Base-by-base conservation (phyloP, 2,329 filamentous ascomycete species). In the Pseudocercospora cruenta region DNA sequence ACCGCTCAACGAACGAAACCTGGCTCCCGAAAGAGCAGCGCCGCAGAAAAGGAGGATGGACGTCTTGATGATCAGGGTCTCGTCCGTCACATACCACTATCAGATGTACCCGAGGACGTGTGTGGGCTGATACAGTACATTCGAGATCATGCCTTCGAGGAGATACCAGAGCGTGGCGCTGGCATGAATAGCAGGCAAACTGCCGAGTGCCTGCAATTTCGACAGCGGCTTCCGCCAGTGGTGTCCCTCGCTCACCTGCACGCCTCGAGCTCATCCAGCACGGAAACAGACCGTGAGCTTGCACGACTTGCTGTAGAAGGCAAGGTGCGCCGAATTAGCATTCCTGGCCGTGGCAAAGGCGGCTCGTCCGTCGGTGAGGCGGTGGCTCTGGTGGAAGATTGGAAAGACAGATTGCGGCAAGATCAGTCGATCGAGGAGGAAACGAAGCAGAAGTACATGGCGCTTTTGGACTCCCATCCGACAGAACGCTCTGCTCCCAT, bases 231-330 rank as follows among this genome's bases (percentile, higher is more conserved):
- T 45, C 89, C 91, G 9, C 87, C 87, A 0, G 81, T 92, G 22
- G 87, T 90, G 4, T 90, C 88, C 0, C 77, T 88, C 21, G 85
- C 88, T 1, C 90, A 93, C 74, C 76, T 93, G 6, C 86, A 90
- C 67, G 85, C 89, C 1, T 78, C 92, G 1, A 82, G 90, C 53
- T 79, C 78, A 9, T 88, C 86, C 2, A 86, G 90, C 1, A 91
- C 90, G 0, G 82, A 80, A 1, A 87, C 87, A 1, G 90, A 93
- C 77, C 82, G 90, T 54, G 90, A 91, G 75, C 82, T 91, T 21
- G 88, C 86, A 3, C 84, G 88, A 71, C 81, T 92, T 39, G 77
- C 85, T 19, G 80, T 82, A 12, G 81, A 80, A 10, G 89, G 90
- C 0, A 79, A 84, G 4, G 66, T 92, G 54, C 81, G 89, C 49